Evolutionary conservation across 148 eudicot species (phyloP), one percentile per base, ranked within the genome.

Genomic region (Selenicereus undatus): DNA sequence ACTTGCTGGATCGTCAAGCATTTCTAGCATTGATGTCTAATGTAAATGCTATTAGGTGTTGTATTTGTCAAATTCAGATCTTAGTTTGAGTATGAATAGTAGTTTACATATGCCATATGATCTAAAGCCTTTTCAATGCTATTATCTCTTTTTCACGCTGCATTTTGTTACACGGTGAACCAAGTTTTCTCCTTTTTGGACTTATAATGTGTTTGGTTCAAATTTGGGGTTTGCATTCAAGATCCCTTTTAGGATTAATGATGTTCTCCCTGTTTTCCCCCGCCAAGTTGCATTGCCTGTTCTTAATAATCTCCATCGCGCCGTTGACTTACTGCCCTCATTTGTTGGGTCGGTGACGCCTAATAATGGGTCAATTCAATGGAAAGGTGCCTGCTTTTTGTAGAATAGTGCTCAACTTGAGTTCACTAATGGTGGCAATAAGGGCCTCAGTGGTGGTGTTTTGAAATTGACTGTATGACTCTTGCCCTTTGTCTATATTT

Each of bases 271-370:
- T 0, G 93, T 91, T 29, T 85, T 96, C 35, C 99, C 97, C 3
- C 89, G 88, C 11, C 90, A 93, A 86, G 79, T 96, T 14, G 91
- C 98, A n/a, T 93, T 97, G 99, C 98, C 99, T 5, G 98, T 93
- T 21, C 83, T 96, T 29, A 96, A 96, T 84, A 92, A 88, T 80
- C 56, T 96, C 26, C 97, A 94, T 80, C 88, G 87, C 75, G 93
- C 99, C 48, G 95, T 91, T 64, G 99, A 93, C 84, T 90, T 96
- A 88, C 60, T 96, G 82, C 99, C 99, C 45, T 84, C 92, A 42
- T 96, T 86, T 82, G 90, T 96, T 12, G 99, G 98, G 22, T 88
- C 99, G 21, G 86, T 96, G 58, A 69, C 86, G 1, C 95, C 97
- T 4, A 50, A 65, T 77, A 87, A 89, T 79, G 93, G 88, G 64